Evolutionary conservation across 2,329 filamentous ascomycete species (phyloP), one percentile per base, ranked within the genome.

Genomic region (Trichoderma brevicompactum): DNA sequence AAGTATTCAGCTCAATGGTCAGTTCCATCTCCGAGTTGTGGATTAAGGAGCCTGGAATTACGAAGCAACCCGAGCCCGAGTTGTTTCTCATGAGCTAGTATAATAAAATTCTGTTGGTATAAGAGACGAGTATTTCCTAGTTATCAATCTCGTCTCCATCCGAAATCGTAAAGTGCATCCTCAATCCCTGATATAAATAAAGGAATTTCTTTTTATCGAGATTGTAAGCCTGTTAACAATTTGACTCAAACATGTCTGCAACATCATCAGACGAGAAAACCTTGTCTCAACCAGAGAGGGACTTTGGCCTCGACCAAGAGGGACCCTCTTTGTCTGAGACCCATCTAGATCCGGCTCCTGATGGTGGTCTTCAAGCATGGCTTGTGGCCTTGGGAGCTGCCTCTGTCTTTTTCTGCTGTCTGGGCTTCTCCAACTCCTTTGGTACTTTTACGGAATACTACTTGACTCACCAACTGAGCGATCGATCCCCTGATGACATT

Each of bases 381-480:
- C 72, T 80, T 0, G 78, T 78, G 3, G 79, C 78, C 0, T 66
- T 71, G 7, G 79, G 78, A 4, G 73, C 72, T 2, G 74, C 69
- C 0, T 73, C 67, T 19, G 70, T 76, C 28, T 76, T 80, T 64
- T 81, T 82, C 69, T 76, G 72, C 3, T 73, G 70, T 12, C 69
- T 82, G 0, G 80, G 80, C 13, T 79, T 79, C 65, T 67, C 75
- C 56, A 82, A 82, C 69, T 79, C 78, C 0, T 82, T 80, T 49
- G 81, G 82, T 15, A 73, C 79, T 5, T 81, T 83, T 59, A 76
- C 79, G 62, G 76, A 78, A 1, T 82, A 80, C 69, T 82, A 82
- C 70, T 68, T 77, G 56, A 64, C 69, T 0, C 74, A 80, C 32
- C 73, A 76, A 49, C 75, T 82, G 2, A 43, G 15, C 1, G 68